Base-by-base conservation (phyloP, 768 basidiomycete genomes). In the Phylloporus arenicola region DNA sequence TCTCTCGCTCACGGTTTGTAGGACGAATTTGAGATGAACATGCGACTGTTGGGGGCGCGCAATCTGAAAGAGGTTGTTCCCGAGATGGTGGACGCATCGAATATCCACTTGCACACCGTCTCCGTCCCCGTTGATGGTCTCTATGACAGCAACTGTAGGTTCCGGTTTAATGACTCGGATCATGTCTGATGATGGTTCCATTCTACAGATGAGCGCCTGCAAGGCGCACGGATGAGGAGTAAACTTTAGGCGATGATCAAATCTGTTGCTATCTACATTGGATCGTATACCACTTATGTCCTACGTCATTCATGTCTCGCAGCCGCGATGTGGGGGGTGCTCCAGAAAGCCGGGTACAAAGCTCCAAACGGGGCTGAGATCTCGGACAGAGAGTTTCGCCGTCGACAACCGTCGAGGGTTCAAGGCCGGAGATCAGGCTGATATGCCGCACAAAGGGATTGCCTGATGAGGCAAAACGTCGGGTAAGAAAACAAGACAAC, bases 1-100 rank as follows among this genome's bases (percentile, higher is more conserved):
- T 40, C 45, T 19, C 13, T 22, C 35, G 17, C 39, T 54, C 12
- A 58, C 20, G 38, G 13, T 6, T 29, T 22, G 25, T 62, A 97
- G 92, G 91, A 94, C 58, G 95, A 99, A 68, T 92, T 99, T 59
- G 91, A 94, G 74, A 97, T 98, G 95, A 93, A 95, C 69, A 79
- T 97, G 80, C 85, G 94, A 14, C 75, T 98, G 2, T 69, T 99
- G 25, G 95, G 95, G 7, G 93, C 93, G 1, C 81, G 76, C 4
- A 86, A 79, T 0, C 66, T 98, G 39, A 77, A 76, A 47, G 91
- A 97, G 30, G 72, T 98, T 49, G 81, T 83, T 1, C 89, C 88
- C 0, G 80, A 82, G 39, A 94, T 98, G 94, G 91, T 98, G 8
- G 92, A 97, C 55, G 82, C 83, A 12, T 79, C 80, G 1, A 84